Evolutionary conservation across 805 yeast genomes (phyloP).

Genomic region (Debaryomyces prosopidis): DNA sequence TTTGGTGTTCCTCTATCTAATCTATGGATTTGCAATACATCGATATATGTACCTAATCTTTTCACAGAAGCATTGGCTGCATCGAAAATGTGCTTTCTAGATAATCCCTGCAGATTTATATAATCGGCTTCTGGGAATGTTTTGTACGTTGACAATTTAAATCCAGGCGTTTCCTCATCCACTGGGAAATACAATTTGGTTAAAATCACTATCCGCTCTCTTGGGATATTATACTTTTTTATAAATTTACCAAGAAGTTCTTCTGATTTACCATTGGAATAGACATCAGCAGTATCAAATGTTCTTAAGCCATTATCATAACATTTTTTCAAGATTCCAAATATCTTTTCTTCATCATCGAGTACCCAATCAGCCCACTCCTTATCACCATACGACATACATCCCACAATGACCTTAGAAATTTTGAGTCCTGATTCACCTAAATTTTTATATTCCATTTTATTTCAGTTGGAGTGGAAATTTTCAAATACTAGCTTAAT

Average conservation of each 20-base stretch:
- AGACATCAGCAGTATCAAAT: constrained; percentile 24
- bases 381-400: constrained; percentile 50
- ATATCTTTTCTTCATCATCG: constrained; percentile 26
- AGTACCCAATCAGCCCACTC: constrained; percentile 38
- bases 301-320: constrained; percentile 21
- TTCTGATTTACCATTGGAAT: constrained; percentile 21
- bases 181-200: constrained; percentile 16
- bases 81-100: constrained; percentile 47
- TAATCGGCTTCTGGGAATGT: constrained; percentile 7
- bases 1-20: constrained; percentile 49
- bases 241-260: constrained; percentile 17
- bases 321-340: constrained; percentile 23
- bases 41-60: constrained; percentile 54
- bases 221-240: constrained; percentile 19
- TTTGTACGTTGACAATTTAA: not conserved
- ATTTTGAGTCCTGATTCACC: constrained; percentile 52
- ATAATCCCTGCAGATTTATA: constrained; percentile 37
- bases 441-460: constrained; percentile 3
- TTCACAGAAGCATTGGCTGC: constrained; percentile 42
- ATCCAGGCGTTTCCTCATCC: not conserved
- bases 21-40: constrained; percentile 58
- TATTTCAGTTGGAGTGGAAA: too few relatives aligned
- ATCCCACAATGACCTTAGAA: constrained; percentile 52
- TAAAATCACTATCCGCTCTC: constrained; percentile 20
- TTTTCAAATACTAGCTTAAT: too few relatives aligned